A percentile compares a stretch with the other conserved stretches of the same genome.
Evolutionary conservation across 202 grass and related monocot genomes (phyloP).

Genomic region (Hordeum pubiflorum): DNA sequence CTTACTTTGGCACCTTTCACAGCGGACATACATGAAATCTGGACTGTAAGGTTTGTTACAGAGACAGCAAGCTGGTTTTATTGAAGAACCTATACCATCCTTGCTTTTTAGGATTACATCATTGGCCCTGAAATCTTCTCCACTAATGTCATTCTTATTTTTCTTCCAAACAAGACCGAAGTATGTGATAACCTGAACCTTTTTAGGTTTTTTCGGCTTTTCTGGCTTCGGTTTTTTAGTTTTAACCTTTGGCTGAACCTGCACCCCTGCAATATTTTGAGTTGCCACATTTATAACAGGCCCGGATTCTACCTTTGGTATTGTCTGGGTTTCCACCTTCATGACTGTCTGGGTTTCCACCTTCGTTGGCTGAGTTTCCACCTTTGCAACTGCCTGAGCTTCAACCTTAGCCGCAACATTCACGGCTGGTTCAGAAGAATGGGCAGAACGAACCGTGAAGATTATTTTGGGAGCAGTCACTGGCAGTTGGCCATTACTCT

Average conservation of each 20-base stretch:
- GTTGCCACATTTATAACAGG: conserved; percentile 19
- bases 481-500: conserved; percentile 36
- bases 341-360: not conserved
- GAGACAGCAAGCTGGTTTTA: conserved; percentile 63
- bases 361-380: conserved; percentile 10
- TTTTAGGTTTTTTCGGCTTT: conserved; percentile 43
- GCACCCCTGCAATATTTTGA: conserved; percentile 16
- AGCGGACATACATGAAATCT: conserved; percentile 70
- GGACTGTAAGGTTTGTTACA: conserved; percentile 61
- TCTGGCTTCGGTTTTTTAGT: conserved; percentile 37
- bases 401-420: conserved; percentile 11
- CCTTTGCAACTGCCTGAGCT: conserved; percentile 22
- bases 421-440: conserved; percentile 25
- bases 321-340: conserved; percentile 1
- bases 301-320: not conserved
- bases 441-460: conserved; percentile 45
- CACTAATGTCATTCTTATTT: conserved; percentile 38
- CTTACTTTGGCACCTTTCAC: conserved; percentile 81
- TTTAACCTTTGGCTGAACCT: conserved; percentile 38
- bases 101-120: conserved; percentile 79
- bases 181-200: conserved; percentile 40
- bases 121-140: conserved; percentile 58
- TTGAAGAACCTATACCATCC: conserved; percentile 33
- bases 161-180: conserved; percentile 89
- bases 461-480: conserved; percentile 39